These are phyloP conservation scores for Pueraria montana DNA, from an alignment of 306 rosid genomes.

Conservation along the genomic window DNA sequence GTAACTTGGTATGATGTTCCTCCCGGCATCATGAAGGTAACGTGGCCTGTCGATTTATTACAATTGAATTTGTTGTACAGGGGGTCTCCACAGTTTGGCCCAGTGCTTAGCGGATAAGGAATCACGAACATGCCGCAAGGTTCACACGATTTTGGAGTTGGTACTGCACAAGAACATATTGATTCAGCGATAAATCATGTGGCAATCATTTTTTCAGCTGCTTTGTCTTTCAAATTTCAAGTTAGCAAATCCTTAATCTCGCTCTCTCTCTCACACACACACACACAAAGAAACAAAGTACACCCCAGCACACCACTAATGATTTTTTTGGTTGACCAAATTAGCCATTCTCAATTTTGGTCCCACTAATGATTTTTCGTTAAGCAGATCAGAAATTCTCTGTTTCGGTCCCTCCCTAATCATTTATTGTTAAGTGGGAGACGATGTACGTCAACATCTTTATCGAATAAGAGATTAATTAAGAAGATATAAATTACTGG, in stretches of 20 bases:
- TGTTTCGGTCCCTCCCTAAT: no score
- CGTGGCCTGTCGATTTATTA: neutral
- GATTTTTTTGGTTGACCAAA: no score
- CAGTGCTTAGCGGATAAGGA: conserved; percentile 68
- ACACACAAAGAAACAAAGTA: neutral
- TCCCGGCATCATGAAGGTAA: conserved; percentile 38
- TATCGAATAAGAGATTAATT: neutral
- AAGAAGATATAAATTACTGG: no score
- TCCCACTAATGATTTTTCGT: neutral
- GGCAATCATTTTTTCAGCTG: neutral
- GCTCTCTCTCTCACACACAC: no score
- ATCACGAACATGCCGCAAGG: conserved; percentile 59
- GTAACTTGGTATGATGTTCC: conserved; percentile 25
- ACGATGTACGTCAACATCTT: neutral
- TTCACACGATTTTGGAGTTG: conserved; percentile 45
- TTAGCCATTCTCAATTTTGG: no score
- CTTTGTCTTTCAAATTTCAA: no score
- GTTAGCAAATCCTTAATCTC: no score
- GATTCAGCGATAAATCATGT: neutral
- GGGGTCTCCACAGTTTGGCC: conserved; percentile 60
- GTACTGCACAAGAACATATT: conserved; percentile 43
- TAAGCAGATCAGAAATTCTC: neutral
- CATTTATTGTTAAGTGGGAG: no score
- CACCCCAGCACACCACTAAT: neutral
- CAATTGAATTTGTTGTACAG: conserved; percentile 50